Evolutionary conservation across 2,329 filamentous ascomycete genomes (phyloP).

Genomic region (Aspergillus brunneoviolaceus): DNA sequence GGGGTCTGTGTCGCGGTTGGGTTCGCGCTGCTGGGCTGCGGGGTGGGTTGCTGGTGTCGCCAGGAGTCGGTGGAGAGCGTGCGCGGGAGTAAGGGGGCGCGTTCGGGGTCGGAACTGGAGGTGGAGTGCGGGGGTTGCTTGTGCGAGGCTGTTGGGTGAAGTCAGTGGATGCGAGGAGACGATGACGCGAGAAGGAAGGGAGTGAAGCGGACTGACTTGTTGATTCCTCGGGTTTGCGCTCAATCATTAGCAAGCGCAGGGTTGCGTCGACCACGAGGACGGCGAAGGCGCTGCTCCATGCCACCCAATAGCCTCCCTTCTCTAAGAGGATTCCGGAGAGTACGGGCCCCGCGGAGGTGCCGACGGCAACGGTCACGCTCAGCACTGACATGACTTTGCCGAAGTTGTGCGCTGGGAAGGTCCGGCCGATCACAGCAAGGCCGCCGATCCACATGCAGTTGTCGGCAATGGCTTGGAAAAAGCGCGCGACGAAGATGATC

Average conservation of each 20-base stretch:
- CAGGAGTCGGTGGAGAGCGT: not conserved
- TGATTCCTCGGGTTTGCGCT: conserved; percentile 2
- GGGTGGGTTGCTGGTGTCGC: not conserved
- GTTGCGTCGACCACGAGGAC: conserved; percentile 25
- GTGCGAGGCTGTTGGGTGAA: not conserved
- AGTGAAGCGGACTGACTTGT: not conserved
- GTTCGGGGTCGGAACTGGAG: not conserved
- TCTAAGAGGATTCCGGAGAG: conserved; percentile 23
- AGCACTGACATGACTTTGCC: conserved; percentile 21
- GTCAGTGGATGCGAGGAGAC: not conserved
- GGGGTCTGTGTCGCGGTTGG: not conserved
- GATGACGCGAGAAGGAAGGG: too few relatives aligned
- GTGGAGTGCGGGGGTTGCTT: not conserved
- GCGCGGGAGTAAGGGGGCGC: not conserved
- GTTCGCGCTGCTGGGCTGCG: not conserved
- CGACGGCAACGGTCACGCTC: conserved; percentile 17
- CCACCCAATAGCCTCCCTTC: conserved; percentile 22
- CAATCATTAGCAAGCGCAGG: conserved; percentile 27
- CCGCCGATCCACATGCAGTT: conserved; percentile 28
- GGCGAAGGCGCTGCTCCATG: conserved; percentile 20
- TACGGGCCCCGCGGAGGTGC: conserved; percentile 19
- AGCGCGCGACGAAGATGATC: conserved; percentile 21
- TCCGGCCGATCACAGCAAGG: conserved; percentile 22
- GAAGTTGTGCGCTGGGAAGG: conserved; percentile 16
- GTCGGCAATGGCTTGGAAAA: conserved; percentile 25